Conservation (phyloP, 2,329 filamentous ascomycete genomes). For the Talaromyces pinophilus region DNA sequence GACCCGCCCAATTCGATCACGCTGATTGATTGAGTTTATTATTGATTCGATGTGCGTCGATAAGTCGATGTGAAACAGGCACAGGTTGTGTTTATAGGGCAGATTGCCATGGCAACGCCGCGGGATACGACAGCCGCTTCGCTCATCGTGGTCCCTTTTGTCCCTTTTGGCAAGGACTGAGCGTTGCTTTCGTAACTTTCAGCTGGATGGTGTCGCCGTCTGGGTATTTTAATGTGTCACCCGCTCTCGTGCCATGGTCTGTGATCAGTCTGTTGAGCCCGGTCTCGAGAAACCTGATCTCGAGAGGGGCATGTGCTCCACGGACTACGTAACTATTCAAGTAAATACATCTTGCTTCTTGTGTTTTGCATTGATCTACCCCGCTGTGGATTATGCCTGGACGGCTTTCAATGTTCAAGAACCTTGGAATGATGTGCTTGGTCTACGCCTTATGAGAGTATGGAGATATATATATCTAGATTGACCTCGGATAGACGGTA, state of each 20-base stretch:
- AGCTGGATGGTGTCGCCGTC: neutral
- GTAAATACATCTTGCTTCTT: neutral
- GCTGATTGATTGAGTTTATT: conserved; percentile 9
- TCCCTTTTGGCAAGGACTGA: neutral
- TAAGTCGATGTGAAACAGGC: conserved; percentile 17
- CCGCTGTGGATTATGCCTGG: neutral
- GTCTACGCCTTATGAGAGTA: neutral
- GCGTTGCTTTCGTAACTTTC: neutral
- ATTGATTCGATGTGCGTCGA: conserved; percentile 6
- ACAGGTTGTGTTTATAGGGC: conserved; percentile 19
- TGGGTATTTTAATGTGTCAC: neutral
- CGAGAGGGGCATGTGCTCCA: conserved; percentile 3
- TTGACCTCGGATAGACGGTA: neutral
- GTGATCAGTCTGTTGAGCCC: neutral
- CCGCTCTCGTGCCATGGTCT: neutral
- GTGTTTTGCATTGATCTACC: conserved; percentile 1
- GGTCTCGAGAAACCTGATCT: conserved; percentile 5
- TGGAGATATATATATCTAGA: neutral
- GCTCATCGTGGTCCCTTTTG: neutral
- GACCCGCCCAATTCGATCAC: conserved; percentile 13
- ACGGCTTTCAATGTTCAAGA: neutral
- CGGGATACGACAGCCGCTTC: neutral
- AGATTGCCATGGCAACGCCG: conserved; percentile 23
- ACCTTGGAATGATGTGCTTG: neutral
- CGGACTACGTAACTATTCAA: neutral